Evolutionary conservation across 164 flowering plant species (phyloP), one percentile per base, ranked within the genome.

Genomic region (Tetrastigma voinierianum): DNA sequence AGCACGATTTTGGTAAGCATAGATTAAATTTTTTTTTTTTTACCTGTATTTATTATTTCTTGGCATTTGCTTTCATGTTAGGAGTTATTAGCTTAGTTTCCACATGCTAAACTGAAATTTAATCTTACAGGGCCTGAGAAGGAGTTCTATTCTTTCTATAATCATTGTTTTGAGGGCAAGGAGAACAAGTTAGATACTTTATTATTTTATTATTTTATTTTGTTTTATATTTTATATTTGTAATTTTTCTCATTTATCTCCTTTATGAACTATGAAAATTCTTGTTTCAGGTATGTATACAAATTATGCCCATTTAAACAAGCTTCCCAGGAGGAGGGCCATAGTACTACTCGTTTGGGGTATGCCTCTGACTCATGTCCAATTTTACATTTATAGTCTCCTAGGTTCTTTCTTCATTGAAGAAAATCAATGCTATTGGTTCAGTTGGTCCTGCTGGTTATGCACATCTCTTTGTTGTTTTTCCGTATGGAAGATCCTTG

Each of bases 301-400:
- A 96, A 93, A 73, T 82, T 96, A 17, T 95, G 99, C 67, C 96
- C 99, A 48, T 96, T 73, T 72, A 90, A 93, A 75, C 79, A 93
- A 80, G 97, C 99, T 76, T 80, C 97, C 68, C 99, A 96, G 74
- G 82, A 67, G 59, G 99, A 96, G 82, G 95, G 95, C 62, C 85
- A 93, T 66, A 70, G 90, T 52, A 76, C 80, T 20, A 93, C 99
- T 62, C 84, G 80, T 48, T 71, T 93, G 76, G 99, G 99, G 97
- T 90, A 82, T 19, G 87, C 71, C 4, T 65, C 47, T 7, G 19
- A n/a, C 20, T 44, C 13, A 20, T 32, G 10, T 32, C 11, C 12
- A 19, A 40, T 43, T 1, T 55, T 10, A 15, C 43, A n/a, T 21
- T 10, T 49, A n/a, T 51, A 40, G 53, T 63, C 18, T 64, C 19